Conservation (phyloP, 2,329 filamentous ascomycete species). For the Trichophyton benhamiae region DNA sequence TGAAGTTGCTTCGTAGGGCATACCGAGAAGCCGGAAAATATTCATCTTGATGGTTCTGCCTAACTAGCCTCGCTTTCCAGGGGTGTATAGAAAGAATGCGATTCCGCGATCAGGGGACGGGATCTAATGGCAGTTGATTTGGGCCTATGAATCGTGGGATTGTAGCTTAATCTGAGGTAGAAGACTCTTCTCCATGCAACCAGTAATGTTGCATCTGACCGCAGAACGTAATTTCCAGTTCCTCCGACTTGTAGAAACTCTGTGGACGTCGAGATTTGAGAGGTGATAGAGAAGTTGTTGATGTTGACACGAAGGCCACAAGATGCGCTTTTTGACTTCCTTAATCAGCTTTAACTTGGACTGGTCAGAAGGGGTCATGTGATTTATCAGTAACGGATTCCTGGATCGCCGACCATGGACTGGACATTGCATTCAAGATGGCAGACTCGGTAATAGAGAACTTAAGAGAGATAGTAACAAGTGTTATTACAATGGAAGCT, state of each 20-base stretch:
- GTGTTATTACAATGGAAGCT: too few species aligned
- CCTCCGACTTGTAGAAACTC: neutral
- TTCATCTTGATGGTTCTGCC: conserved; percentile 44
- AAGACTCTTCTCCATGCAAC: neutral
- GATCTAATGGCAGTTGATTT: neutral
- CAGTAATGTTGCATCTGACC: neutral
- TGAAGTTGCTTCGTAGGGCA: conserved; percentile 13
- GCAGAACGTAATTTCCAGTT: neutral
- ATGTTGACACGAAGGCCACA: conserved; percentile 33
- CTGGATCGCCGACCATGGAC: too few species aligned
- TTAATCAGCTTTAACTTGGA: conserved; percentile 4
- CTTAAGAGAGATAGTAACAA: too few species aligned
- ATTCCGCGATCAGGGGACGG: neutral
- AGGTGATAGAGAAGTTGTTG: neutral
- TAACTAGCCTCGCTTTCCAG: neutral
- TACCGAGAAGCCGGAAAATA: conserved; percentile 57
- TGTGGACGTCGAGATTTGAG: neutral
- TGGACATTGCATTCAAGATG: too few species aligned
- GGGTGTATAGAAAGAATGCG: neutral
- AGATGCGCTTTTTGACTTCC: conserved; percentile 4
- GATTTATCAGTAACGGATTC: neutral
- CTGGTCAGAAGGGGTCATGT: neutral
- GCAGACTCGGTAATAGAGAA: too few species aligned
- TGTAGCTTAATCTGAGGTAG: neutral
- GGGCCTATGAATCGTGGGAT: neutral